A percentile compares a stretch with the other conserved stretches of the same genome.
Evolutionary conservation across 176 grass and related monocot species (phyloP).

Genomic region (Saccharum officinarum): DNA sequence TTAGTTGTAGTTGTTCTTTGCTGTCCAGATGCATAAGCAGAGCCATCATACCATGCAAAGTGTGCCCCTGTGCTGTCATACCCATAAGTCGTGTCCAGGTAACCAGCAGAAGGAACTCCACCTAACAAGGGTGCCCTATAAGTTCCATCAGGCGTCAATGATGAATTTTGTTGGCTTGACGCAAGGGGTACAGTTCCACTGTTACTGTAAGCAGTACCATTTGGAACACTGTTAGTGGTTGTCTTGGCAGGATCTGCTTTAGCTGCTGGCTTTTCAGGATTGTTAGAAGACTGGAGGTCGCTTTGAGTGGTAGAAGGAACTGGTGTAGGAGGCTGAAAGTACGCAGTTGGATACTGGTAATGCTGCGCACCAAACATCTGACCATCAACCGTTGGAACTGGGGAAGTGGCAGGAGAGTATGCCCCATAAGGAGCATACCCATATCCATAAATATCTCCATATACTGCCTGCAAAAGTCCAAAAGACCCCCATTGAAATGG

Average conservation of each 20-base stretch:
- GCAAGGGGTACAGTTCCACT: slow-evolving; percentile 49
- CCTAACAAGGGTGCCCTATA: slow-evolving; percentile 57
- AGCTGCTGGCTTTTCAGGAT: slow-evolving; percentile 60
- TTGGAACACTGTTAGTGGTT: slow-evolving; percentile 46
- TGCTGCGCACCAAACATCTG: slow-evolving; percentile 73
- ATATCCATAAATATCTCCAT: slow-evolving; percentile 97
- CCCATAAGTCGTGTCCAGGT: slow-evolving; percentile 50
- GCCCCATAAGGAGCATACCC: slow-evolving; percentile 88
- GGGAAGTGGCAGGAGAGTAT: slow-evolving; percentile 83
- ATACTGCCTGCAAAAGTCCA: slow-evolving; percentile 61
- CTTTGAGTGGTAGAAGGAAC: slow-evolving; percentile 55
- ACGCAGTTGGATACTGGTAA: slow-evolving; percentile 79
- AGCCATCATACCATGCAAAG: slow-evolving; percentile 71
- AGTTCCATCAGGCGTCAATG: slow-evolving; percentile 60
- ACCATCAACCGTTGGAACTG: slow-evolving; percentile 80
- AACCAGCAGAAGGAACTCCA: slow-evolving; percentile 66
- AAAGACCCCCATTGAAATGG: neutral
- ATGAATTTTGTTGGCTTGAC: slow-evolving; percentile 71
- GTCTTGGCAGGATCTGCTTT: slow-evolving; percentile 56
- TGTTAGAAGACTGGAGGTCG: slow-evolving; percentile 43
- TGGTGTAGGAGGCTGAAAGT: slow-evolving; percentile 69
- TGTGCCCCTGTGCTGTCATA: slow-evolving; percentile 64
- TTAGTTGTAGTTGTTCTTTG: slow-evolving; percentile 54
- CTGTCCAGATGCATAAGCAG: slow-evolving; percentile 70
- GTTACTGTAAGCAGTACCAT: slow-evolving; percentile 64